phyloP scores from a whole-genome alignment of 306 rosid species.

The Prunus persica region Prunus_persica_NCBIv2 NC_034009.1:25577501-25578000 shows the following conservation, averaged over 20 bases:
- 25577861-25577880: background rate
- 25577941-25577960: constrained; percentile 22
- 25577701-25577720: background rate
- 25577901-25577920: constrained; percentile 12
- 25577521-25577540: background rate
- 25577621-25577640: too few relatives aligned
- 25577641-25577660: constrained; percentile 5
- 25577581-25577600: background rate
- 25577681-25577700: too few relatives aligned
- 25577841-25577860: background rate
- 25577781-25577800: background rate
- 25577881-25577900: background rate
- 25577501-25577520: background rate
- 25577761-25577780: background rate
- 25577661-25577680: background rate
- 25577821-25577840: background rate
- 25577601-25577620: too few relatives aligned
- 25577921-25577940: background rate
- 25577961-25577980: constrained; percentile 57
- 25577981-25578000: constrained; percentile 87
- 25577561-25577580: background rate
- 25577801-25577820: background rate
- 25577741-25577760: background rate
- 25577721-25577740: background rate
- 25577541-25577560: background rate